Percentiles rank a stretch among this genome's conserved stretches.
Evolutionary conservation across 2,329 filamentous ascomycete genomes (phyloP).

Genomic region (Tolypocladium tundrense): DNA sequence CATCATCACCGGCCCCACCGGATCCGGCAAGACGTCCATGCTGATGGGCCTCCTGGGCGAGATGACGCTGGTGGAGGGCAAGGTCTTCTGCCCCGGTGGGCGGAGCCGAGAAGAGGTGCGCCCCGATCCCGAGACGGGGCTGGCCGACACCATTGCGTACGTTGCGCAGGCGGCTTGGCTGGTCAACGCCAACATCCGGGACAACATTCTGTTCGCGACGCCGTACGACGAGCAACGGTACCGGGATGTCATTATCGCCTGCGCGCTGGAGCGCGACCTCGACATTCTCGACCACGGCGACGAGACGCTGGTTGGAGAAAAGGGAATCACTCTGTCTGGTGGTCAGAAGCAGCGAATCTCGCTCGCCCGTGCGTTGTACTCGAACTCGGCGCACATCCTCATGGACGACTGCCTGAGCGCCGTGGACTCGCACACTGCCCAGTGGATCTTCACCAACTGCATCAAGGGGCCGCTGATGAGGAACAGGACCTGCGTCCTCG

Average conservation of each 20-base stretch:
- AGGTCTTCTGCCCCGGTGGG: conserved; percentile 76
- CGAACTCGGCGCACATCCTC: conserved; percentile 79
- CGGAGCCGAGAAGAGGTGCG: conserved; percentile 76
- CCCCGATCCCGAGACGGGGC: conserved; percentile 69
- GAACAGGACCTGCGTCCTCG: conserved; percentile 81
- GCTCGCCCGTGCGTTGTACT: conserved; percentile 93
- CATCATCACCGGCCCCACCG: conserved; percentile 85
- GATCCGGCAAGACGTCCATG: conserved; percentile 89
- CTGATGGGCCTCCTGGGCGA: conserved; percentile 94
- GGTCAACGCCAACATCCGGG: conserved; percentile 88
- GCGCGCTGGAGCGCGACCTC: conserved; percentile 81
- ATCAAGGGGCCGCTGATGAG: conserved; percentile 84
- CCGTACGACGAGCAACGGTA: conserved; percentile 75
- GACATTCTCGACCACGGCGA: conserved; percentile 89
- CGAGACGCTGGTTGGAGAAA: conserved; percentile 89
- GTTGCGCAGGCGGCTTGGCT: conserved; percentile 97
- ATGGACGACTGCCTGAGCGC: conserved; percentile 94
- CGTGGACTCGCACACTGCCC: conserved; percentile 93
- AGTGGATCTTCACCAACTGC: conserved; percentile 95
- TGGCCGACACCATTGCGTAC: conserved; percentile 89
- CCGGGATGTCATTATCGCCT: conserved; percentile 78
- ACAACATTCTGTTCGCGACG: conserved; percentile 88
- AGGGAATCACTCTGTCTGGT: conserved; percentile 91
- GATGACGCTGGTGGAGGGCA: conserved; percentile 78
- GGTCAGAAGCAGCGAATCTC: conserved; percentile 98